phyloP scores from a whole-genome alignment of 805 yeast genomes.

The Barnettozyma sp. region DNA sequence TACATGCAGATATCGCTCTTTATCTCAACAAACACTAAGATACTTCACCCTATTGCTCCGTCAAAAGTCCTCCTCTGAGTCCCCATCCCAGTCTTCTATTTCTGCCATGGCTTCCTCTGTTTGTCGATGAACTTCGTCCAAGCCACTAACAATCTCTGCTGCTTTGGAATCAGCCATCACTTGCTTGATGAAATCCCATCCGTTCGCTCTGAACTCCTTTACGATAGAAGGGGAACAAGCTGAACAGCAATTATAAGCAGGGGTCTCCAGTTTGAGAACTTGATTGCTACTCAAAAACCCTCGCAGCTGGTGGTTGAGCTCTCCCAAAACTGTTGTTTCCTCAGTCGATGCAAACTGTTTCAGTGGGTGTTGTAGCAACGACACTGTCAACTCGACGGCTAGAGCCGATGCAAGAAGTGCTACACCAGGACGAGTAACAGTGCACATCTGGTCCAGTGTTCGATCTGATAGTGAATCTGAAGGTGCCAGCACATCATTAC shows the following conservation, averaged over 20 bases:
- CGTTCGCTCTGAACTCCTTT: slow-evolving; percentile 39
- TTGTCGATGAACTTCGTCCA: slow-evolving; percentile 60
- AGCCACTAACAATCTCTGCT: slow-evolving; percentile 75
- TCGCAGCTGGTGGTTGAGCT: slow-evolving; percentile 82
- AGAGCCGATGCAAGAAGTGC: slow-evolving; percentile 82
- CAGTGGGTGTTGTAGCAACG: slow-evolving; percentile 61
- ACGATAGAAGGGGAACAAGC: slow-evolving; percentile 72
- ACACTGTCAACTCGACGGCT: slow-evolving; percentile 77
- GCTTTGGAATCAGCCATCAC: slow-evolving; percentile 63
- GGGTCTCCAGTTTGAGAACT: slow-evolving; percentile 59
- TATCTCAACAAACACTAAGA: too few species aligned
- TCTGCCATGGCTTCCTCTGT: slow-evolving; percentile 43
- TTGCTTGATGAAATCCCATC: slow-evolving; percentile 75
- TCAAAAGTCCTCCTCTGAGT: too few species aligned
- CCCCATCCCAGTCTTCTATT: slow-evolving; percentile 22
- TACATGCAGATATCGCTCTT: too few species aligned
- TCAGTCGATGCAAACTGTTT: slow-evolving; percentile 30
- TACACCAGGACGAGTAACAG: slow-evolving; percentile 95
- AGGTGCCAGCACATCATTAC: slow-evolving; percentile 95
- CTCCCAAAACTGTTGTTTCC: slow-evolving; percentile 47
- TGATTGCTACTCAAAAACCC: slow-evolving; percentile 71
- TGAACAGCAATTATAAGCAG: slow-evolving; percentile 72
- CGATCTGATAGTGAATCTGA: slow-evolving; percentile 79
- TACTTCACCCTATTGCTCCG: too few species aligned
- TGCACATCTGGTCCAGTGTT: slow-evolving; percentile 96